Conservation (phyloP, 1,284 basidiomycete genomes). For the Austroboletus olivaceoglutinosus region DNA sequence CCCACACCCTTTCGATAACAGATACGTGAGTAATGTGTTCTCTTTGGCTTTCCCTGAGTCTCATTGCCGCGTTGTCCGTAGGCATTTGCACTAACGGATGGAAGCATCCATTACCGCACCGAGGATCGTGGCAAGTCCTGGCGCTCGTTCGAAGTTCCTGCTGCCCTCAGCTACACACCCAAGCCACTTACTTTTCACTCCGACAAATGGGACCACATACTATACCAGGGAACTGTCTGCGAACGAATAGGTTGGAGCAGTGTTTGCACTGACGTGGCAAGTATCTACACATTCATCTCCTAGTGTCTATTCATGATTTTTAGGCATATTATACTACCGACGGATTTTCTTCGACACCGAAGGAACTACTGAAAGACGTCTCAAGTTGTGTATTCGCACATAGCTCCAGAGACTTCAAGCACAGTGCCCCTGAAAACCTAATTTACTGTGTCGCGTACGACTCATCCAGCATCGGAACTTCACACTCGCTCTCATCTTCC, state of each 20-base stretch:
- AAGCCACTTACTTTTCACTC: constrained; percentile 84
- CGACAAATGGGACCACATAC: constrained; percentile 70
- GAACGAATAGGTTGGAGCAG: constrained; percentile 57
- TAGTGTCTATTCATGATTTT: constrained; percentile 3
- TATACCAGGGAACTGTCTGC: constrained; percentile 84
- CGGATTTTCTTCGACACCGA: constrained; percentile 63
- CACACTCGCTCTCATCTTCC: constrained; percentile 60
- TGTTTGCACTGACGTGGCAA: constrained; percentile 75
- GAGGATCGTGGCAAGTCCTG: constrained; percentile 83
- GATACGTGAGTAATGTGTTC: constrained; percentile 51
- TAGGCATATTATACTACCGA: constrained; percentile 84
- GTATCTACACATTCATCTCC: constrained; percentile 17
- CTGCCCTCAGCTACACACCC: constrained; percentile 56
- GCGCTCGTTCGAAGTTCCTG: constrained; percentile 73
- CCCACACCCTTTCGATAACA: constrained; percentile 84
- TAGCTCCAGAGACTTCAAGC: constrained; percentile 74
- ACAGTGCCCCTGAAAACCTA: constrained; percentile 67
- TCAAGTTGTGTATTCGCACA: constrained; percentile 85
- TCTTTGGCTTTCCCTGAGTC: background rate
- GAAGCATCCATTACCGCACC: constrained; percentile 78
- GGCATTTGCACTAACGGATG: constrained; percentile 81
- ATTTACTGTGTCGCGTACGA: constrained; percentile 90
- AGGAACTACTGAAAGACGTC: constrained; percentile 66
- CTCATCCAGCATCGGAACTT: constrained; percentile 45
- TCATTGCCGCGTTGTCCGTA: constrained; percentile 29